A percentile compares a stretch with the other conserved stretches of the same genome.
phyloP scores from a whole-genome alignment of 257 asterid genomes.

The Solanum etuberosum region DNA sequence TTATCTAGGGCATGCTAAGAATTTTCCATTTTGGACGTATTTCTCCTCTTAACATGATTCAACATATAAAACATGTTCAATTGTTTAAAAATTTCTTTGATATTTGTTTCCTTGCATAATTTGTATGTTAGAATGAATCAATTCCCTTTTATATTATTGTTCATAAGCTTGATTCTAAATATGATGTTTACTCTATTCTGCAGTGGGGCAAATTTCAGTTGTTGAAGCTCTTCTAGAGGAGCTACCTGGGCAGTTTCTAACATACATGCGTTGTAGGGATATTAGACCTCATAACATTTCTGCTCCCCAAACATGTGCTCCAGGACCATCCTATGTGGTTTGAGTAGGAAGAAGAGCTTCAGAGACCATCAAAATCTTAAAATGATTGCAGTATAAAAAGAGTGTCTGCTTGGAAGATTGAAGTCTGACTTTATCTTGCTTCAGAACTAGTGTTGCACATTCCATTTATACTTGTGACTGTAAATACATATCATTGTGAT shows the following conservation, averaged over 20 bases:
- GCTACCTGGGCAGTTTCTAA: background rate
- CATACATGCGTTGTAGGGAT: background rate
- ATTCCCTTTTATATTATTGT: background rate
- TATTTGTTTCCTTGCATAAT: background rate
- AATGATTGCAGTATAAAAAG: background rate
- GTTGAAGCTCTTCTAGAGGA: background rate
- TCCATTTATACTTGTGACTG: background rate
- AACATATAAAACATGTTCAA: background rate
- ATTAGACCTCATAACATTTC: background rate
- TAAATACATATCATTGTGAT: background rate
- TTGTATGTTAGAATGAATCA: background rate
- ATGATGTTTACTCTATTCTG: background rate
- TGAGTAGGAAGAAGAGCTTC: background rate
- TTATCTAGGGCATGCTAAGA: background rate
- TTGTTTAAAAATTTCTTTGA: background rate
- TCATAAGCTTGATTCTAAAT: background rate
- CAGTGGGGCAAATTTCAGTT: background rate
- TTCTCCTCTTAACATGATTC: background rate
- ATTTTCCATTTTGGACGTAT: background rate
- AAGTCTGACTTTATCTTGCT: background rate
- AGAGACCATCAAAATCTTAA: background rate
- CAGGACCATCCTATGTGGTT: background rate
- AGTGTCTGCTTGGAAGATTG: background rate
- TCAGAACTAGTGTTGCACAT: background rate
- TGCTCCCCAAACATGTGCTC: background rate